A percentile compares a stretch with the other conserved stretches of the same genome.
Evolutionary conservation across 805 yeast species (phyloP).

Genomic region (Yarrowia sp.): DNA sequence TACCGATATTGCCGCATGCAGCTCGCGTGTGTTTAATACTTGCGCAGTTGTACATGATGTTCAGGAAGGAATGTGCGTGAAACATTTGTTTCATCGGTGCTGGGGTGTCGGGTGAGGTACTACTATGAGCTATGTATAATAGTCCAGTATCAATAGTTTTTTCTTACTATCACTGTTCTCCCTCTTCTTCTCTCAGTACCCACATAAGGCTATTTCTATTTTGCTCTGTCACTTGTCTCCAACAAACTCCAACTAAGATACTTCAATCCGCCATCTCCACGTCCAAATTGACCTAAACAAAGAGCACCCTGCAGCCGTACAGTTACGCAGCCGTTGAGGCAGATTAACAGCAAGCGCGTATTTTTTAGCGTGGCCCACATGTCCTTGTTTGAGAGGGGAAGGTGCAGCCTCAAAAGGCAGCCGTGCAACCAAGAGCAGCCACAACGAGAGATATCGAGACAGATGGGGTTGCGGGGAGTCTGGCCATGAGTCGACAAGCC

Average conservation of each 20-base stretch:
- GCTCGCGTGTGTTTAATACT: neutral
- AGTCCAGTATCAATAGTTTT: too few species aligned
- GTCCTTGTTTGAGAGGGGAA: conserved; percentile 1
- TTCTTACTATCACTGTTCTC: too few species aligned
- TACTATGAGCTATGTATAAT: too few species aligned
- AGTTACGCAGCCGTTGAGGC: conserved; percentile 11
- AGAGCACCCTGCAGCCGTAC: conserved; percentile 7
- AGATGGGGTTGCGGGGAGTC: too few species aligned
- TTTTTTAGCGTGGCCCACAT: conserved; percentile 4
- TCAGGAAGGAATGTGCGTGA: neutral
- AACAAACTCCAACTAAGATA: neutral
- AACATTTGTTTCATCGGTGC: neutral
- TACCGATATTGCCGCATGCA: neutral
- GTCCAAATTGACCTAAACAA: neutral
- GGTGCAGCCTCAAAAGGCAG: conserved; percentile 4
- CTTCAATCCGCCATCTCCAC: neutral
- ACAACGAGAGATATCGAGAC: neutral
- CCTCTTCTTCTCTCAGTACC: too few species aligned
- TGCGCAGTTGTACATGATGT: neutral
- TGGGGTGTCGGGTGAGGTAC: too few species aligned
- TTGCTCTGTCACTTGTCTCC: too few species aligned
- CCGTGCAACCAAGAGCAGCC: conserved; percentile 6
- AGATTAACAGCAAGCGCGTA: conserved; percentile 16
- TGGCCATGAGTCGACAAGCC: neutral
- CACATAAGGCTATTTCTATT: too few species aligned